These are phyloP conservation scores for Zymoseptoria crescenta DNA, from an alignment of 2,329 filamentous ascomycete species.

Conservation along the genomic window DNA sequence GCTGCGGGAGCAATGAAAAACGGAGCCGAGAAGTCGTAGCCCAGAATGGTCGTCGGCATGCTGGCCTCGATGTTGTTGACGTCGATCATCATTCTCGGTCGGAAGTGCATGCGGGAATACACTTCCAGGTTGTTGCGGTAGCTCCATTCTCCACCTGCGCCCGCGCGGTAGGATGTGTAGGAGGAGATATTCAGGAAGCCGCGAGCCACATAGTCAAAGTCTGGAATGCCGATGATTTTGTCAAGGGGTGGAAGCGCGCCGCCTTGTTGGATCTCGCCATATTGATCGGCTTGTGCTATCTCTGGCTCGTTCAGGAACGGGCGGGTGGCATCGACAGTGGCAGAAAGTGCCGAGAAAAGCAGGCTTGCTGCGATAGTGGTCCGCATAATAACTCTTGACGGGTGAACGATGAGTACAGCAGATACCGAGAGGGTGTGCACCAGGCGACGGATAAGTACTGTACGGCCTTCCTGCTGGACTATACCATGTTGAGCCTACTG, in stretches of 20 bases:
- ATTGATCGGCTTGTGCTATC: constrained; percentile 11
- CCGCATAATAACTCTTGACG: neutral
- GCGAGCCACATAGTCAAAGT: constrained; percentile 13
- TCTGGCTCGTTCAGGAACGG: constrained; percentile 12
- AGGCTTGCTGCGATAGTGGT: neutral
- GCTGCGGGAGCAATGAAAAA: constrained; percentile 90
- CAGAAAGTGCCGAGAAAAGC: constrained; percentile 2
- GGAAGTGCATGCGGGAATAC: constrained; percentile 17
- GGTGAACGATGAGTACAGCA: neutral
- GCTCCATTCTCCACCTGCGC: constrained; percentile 22
- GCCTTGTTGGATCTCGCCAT: constrained; percentile 7
- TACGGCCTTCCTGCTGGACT: neutral
- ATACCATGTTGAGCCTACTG: neutral
- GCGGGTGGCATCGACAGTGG: constrained; percentile 10
- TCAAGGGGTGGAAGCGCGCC: constrained; percentile 7
- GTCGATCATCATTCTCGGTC: constrained; percentile 16
- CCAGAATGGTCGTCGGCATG: constrained; percentile 72
- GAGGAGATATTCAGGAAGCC: constrained; percentile 9
- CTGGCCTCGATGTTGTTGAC: constrained; percentile 21
- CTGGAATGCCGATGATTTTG: constrained; percentile 15
- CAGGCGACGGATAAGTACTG: neutral
- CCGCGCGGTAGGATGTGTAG: constrained; percentile 24
- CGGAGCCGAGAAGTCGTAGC: constrained; percentile 69
- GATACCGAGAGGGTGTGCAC: neutral
- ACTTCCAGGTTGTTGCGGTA: constrained; percentile 24